Evolutionary conservation across 495 filamentous ascomycete species (phyloP).

Genomic region (Apiosordaria backusii): DNA sequence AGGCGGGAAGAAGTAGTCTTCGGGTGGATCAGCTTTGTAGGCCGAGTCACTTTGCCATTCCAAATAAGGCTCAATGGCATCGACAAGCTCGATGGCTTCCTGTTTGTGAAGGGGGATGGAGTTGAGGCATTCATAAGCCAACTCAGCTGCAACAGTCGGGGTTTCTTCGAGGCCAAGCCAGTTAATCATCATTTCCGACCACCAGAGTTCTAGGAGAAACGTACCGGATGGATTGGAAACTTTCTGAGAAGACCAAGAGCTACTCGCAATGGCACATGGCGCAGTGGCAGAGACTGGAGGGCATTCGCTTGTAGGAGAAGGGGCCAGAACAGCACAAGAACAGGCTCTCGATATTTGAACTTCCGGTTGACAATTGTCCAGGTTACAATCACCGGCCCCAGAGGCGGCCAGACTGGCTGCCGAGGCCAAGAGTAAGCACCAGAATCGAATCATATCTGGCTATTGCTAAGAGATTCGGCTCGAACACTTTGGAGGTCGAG

Average conservation of each 20-base stretch:
- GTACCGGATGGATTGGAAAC: neutral
- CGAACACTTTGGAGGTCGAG: neutral
- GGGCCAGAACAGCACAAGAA: too few relatives aligned
- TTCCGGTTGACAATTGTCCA: too few relatives aligned
- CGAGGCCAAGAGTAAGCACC: neutral
- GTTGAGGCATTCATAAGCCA: conserved; percentile 31
- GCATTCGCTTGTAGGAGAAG: too few relatives aligned
- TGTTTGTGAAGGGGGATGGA: conserved; percentile 30
- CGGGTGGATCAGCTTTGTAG: conserved; percentile 44
- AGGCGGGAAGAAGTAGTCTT: conserved; percentile 29
- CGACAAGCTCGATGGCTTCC: conserved; percentile 31
- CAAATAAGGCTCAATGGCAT: conserved; percentile 30
- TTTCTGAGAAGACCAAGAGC: conserved; percentile 38
- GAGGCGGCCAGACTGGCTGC: neutral
- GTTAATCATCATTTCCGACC: neutral
- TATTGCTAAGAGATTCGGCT: neutral
- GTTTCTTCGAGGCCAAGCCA: neutral
- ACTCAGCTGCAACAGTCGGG: conserved; percentile 24
- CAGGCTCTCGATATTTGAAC: too few relatives aligned
- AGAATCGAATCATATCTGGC: neutral
- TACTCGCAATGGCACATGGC: conserved; percentile 43
- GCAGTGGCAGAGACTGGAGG: conserved; percentile 20
- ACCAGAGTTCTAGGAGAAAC: neutral
- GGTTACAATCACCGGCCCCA: neutral
- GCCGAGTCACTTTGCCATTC: conserved; percentile 42